phyloP scores from a whole-genome alignment of 768 basidiomycete species.

The Pilatotrama ljubarskyi region DNA sequence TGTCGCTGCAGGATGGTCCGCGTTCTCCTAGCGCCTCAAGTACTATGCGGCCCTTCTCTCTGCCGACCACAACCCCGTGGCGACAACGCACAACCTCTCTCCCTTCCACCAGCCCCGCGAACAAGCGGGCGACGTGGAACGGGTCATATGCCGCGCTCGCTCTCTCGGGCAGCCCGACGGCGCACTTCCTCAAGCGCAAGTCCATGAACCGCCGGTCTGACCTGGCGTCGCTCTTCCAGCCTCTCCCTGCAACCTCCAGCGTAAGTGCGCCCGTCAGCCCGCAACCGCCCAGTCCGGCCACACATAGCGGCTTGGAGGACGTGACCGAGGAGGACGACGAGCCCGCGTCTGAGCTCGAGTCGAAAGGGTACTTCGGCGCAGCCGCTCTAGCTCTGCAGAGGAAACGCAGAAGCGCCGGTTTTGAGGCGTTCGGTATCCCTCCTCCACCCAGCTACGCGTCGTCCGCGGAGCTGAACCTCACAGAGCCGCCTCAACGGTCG shows the following conservation, averaged over 20 bases:
- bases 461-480: not conserved
- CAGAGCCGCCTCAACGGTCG: slow-evolving; percentile 13
- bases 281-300: slow-evolving; percentile 6
- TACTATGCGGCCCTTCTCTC: slow-evolving; percentile 44
- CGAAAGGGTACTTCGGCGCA: slow-evolving; percentile 52
- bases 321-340: slow-evolving; percentile 43
- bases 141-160: slow-evolving; percentile 60
- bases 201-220: slow-evolving; percentile 58
- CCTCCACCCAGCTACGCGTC: slow-evolving; percentile 31
- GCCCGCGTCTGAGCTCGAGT: slow-evolving; percentile 7
- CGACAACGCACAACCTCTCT: slow-evolving; percentile 30
- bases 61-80: slow-evolving; percentile 23
- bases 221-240: slow-evolving; percentile 47
- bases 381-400: slow-evolving; percentile 64
- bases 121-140: slow-evolving; percentile 77
- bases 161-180: slow-evolving; percentile 46
- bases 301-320: slow-evolving; percentile 29
- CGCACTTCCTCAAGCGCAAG: slow-evolving; percentile 41
- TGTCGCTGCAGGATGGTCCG: slow-evolving; percentile 32
- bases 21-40: slow-evolving; percentile 23
- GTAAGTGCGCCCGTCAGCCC: slow-evolving; percentile 45
- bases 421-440: slow-evolving; percentile 49
- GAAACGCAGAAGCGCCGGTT: slow-evolving; percentile 47
- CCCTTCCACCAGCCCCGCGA: slow-evolving; percentile 21
- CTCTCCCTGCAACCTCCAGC: slow-evolving; percentile 26